phyloP scores from a whole-genome alignment of 345 rosid species.

The Boechera stricta region DNA sequence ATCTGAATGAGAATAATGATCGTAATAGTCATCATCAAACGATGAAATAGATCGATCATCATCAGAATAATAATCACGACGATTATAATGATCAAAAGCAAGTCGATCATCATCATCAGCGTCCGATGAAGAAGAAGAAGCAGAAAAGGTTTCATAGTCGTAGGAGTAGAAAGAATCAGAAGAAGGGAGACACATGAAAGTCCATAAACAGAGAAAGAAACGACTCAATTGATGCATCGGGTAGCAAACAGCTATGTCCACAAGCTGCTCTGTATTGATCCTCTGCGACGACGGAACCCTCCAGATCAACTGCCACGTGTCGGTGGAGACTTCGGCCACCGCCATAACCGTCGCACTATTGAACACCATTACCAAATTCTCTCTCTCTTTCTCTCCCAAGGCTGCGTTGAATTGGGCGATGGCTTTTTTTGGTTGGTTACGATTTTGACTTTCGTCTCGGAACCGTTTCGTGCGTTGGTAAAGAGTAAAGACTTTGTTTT shows the following conservation, averaged over 20 bases:
- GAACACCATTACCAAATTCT: constrained; percentile 58
- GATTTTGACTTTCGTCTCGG: constrained; percentile 31
- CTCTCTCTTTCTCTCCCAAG: constrained; percentile 5
- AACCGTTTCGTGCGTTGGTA: constrained; percentile 35
- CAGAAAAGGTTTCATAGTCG: constrained; percentile 42
- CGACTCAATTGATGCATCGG: constrained; percentile 63
- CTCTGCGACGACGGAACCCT: constrained; percentile 58
- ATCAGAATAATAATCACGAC: constrained; percentile 40
- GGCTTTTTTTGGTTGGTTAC: constrained; percentile 16
- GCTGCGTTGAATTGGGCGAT: constrained; percentile 19
- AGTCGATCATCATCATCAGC: constrained; percentile 40
- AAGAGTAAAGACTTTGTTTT: constrained; percentile 2
- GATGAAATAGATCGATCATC: constrained; percentile 43
- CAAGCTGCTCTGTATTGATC: constrained; percentile 58
- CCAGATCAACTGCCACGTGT: constrained; percentile 58
- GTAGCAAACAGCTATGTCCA: constrained; percentile 65
- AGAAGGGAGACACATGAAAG: constrained; percentile 76
- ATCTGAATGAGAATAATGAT: constrained; percentile 53
- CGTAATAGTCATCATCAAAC: constrained; percentile 50
- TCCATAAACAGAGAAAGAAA: constrained; percentile 70
- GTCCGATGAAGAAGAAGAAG: constrained; percentile 31
- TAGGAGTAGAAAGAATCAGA: constrained; percentile 58
- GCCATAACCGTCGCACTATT: constrained; percentile 50
- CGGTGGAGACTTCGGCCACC: constrained; percentile 64
- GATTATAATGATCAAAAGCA: constrained; percentile 35